Percentiles rank a stretch among this genome's conserved stretches.
Conservation (phyloP, 2,329 filamentous ascomycete genomes). For the Cytospora piceae region DNA sequence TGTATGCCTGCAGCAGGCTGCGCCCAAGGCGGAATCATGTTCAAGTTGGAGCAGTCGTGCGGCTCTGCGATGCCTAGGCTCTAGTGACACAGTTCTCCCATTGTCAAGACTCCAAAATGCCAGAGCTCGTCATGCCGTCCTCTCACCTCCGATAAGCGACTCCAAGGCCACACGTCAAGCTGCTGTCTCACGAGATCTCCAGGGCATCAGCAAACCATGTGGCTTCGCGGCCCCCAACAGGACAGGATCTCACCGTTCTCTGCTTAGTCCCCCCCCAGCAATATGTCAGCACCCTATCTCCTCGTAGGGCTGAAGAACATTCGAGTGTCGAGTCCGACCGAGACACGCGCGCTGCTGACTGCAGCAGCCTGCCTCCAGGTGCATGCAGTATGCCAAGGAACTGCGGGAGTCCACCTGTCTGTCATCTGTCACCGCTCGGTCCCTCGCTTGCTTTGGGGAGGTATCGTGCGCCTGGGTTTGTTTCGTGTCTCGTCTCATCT, state of each 20-base stretch:
- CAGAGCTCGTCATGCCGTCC: not conserved
- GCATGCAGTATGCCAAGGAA: not conserved
- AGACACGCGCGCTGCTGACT: not conserved
- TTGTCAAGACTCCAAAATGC: not conserved
- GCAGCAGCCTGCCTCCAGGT: not conserved
- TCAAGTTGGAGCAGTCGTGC: not conserved
- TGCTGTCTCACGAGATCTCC: not conserved
- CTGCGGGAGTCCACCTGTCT: not conserved
- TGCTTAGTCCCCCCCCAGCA: not conserved
- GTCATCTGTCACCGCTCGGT: not conserved
- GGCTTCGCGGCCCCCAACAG: not conserved
- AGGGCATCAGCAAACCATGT: not conserved
- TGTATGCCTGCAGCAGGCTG: not conserved
- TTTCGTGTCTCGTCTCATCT: not conserved
- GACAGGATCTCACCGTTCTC: not conserved
- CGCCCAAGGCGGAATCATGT: not conserved
- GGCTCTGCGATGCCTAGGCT: not conserved
- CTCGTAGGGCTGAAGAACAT: conserved; percentile 1
- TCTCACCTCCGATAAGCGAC: not conserved
- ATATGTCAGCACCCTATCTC: conserved; percentile 4
- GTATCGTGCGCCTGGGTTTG: not conserved
- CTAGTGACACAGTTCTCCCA: not conserved
- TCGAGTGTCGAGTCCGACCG: not conserved
- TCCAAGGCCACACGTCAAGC: not conserved
- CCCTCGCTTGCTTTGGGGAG: not conserved